Base-by-base conservation (phyloP, 108 stramenopile genomes). In the Asterionellopsis glacialis region DNA sequence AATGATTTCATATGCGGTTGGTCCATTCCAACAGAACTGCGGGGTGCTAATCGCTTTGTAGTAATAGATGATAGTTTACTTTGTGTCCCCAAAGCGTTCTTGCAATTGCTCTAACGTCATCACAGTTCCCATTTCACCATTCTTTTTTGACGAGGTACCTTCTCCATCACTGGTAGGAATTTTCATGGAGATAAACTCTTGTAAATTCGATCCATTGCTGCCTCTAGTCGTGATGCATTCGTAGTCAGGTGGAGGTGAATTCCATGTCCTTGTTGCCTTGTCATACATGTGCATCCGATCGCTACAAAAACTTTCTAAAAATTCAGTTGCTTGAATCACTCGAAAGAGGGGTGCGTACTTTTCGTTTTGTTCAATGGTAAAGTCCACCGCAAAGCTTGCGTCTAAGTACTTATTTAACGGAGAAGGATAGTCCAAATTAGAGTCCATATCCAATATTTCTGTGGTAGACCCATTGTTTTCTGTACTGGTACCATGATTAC, bases 261-360 rank as follows among this genome's bases (percentile, higher is more conserved):
- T 77, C 91, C 91, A 93, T 56, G 59, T 73, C 23, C 62, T 42
- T 10, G 51, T 75, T 41, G 75, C 75, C 40, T 59, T 41, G 43
- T 90, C 61, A 45, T 60, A 80, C 92, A 93, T 93, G 68, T 93
- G 92, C 50, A 59, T 76, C 19, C 92, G 79, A 73, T 93, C 87
- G 56, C 81, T 81, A 41, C 71, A 80, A 66, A 93, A 93, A 43
- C 80, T 23, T 45, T 74, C 45, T 0, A 90, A 48, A 67, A 72
- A 93, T 0, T 62, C 24, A 14, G 69, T 23, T 1, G 85, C 92
- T 24, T 45, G 57, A 3, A 93, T 58, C 5, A 93, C 80, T 41
- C 86, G 80, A 75, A 93, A 93, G 14, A 61, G 57, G 0, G 91
- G 91, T 41, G 64, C 41, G 68, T 65, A 80, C 27, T 63, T 42